These are phyloP conservation scores for Pseudocercospora crystallina DNA, from an alignment of 2,329 filamentous ascomycete genomes.

Conservation along the genomic window DNA sequence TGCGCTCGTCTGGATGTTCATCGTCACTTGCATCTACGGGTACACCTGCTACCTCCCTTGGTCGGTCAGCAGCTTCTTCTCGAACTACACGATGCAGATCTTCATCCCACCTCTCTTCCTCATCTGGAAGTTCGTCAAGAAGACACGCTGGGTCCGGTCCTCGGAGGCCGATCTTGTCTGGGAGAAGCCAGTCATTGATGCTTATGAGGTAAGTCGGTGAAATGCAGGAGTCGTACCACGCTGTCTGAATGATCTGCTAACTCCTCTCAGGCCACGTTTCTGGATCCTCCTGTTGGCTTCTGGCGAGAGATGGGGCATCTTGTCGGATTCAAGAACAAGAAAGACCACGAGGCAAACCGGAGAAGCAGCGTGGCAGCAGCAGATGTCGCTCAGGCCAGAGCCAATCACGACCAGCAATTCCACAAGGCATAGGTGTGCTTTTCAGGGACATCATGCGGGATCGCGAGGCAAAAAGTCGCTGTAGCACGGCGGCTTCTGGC, in stretches of 20 bases:
- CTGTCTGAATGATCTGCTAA: too few relatives aligned
- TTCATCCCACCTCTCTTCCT: slow-evolving; percentile 27
- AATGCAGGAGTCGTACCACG: too few relatives aligned
- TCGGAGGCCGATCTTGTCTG: slow-evolving; percentile 60
- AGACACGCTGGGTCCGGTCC: slow-evolving; percentile 55
- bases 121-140: slow-evolving; percentile 63
- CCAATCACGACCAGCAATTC: slow-evolving; percentile 11
- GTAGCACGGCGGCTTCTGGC: too few relatives aligned
- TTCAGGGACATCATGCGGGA: too few relatives aligned
- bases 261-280: slow-evolving; percentile 37
- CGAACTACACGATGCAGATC: slow-evolving; percentile 48
- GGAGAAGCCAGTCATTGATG: slow-evolving; percentile 59
- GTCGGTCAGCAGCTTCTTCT: slow-evolving; percentile 46
- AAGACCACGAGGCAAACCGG: slow-evolving; percentile 15
- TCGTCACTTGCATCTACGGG: slow-evolving; percentile 53
- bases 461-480: too few relatives aligned
- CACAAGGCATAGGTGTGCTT: not conserved
- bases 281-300: slow-evolving; percentile 50
- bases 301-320: slow-evolving; percentile 54
- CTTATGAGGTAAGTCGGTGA: slow-evolving; percentile 47
- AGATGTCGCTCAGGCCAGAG: slow-evolving; percentile 15
- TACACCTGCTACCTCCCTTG: slow-evolving; percentile 54
- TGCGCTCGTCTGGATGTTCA: slow-evolving; percentile 32
- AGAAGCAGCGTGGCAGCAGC: slow-evolving; percentile 10
- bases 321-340: slow-evolving; percentile 35